These are phyloP conservation scores for Dothiorella sarmentorum DNA, from an alignment of 2,329 filamentous ascomycete genomes.

Conservation along the genomic window DNA sequence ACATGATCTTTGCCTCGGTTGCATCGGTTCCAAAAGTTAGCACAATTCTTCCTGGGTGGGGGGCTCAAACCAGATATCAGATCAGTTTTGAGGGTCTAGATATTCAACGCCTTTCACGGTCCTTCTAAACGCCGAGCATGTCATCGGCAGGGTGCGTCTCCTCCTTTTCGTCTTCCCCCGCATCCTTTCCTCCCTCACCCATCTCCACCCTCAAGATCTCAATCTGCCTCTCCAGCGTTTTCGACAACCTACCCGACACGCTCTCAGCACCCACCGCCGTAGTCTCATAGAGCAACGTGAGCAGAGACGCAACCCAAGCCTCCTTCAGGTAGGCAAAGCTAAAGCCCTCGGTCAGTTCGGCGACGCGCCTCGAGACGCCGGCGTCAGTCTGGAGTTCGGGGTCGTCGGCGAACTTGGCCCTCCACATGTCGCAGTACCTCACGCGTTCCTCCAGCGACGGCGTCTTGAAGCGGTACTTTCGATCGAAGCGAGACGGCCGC, in stretches of 20 bases:
- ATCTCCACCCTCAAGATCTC: neutral
- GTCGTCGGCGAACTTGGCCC: slow-evolving; percentile 38
- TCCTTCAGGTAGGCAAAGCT: slow-evolving; percentile 48
- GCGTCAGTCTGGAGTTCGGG: neutral
- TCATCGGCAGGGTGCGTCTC: too few relatives aligned
- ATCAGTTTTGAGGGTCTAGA: too few relatives aligned
- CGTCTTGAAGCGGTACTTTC: slow-evolving; percentile 46
- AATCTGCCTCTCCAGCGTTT: slow-evolving; percentile 3
- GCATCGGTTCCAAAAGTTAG: too few relatives aligned
- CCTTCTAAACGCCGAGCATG: too few relatives aligned
- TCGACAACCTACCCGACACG: slow-evolving; percentile 17
- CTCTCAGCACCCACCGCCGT: slow-evolving; percentile 29
- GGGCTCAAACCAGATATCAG: too few relatives aligned
- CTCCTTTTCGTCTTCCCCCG: neutral
- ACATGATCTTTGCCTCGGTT: too few relatives aligned
- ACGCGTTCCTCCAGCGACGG: slow-evolving; percentile 39
- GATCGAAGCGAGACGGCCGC: slow-evolving; percentile 46
- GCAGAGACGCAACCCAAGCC: slow-evolving; percentile 40
- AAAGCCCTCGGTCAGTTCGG: slow-evolving; percentile 43
- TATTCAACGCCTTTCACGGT: too few relatives aligned
- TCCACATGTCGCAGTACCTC: slow-evolving; percentile 46
- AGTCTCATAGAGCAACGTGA: slow-evolving; percentile 33
- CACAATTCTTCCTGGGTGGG: too few relatives aligned
- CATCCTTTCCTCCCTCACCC: neutral
- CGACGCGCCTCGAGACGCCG: slow-evolving; percentile 29